Evolutionary conservation across 176 grass and related monocot genomes (phyloP).

Genomic region (Rhipidocladum racemiflorum): DNA sequence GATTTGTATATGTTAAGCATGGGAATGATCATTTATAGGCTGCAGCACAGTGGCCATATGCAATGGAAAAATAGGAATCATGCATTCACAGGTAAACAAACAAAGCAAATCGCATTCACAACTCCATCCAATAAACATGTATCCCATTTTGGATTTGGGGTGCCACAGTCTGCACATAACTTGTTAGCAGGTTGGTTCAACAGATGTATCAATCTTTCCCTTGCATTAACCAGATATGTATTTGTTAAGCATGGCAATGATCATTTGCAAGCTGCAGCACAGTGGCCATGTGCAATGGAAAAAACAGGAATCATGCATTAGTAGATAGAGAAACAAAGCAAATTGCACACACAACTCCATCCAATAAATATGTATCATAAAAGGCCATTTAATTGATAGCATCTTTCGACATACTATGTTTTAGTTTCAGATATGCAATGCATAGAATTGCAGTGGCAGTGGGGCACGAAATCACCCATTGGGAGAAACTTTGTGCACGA

Average conservation of each 20-base stretch:
- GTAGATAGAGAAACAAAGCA: not conserved
- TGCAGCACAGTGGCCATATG: not conserved
- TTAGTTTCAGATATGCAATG: not conserved
- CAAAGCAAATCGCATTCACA: no score
- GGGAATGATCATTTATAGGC: not conserved
- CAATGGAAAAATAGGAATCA: not conserved
- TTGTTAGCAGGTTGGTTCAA: conserved; percentile 69
- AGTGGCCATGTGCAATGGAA: not conserved
- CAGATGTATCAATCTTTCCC: conserved; percentile 60
- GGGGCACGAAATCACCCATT: not conserved
- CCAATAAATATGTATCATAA: no score
- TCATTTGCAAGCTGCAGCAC: conserved; percentile 4
- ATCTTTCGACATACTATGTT: not conserved
- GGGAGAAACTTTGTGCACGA: not conserved
- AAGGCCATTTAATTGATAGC: no score
- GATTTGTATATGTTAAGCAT: conserved; percentile 15
- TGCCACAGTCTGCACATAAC: conserved; percentile 80
- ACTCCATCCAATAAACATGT: no score
- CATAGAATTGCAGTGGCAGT: no score
- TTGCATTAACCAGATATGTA: conserved; percentile 30
- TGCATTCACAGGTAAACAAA: not conserved
- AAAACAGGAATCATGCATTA: not conserved
- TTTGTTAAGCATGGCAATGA: not conserved
- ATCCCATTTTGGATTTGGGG: conserved; percentile 80
- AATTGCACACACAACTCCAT: no score